Evolutionary conservation across 192 early-diverging fungal species (phyloP).

Genomic region (Entomortierella parvispora): DNA sequence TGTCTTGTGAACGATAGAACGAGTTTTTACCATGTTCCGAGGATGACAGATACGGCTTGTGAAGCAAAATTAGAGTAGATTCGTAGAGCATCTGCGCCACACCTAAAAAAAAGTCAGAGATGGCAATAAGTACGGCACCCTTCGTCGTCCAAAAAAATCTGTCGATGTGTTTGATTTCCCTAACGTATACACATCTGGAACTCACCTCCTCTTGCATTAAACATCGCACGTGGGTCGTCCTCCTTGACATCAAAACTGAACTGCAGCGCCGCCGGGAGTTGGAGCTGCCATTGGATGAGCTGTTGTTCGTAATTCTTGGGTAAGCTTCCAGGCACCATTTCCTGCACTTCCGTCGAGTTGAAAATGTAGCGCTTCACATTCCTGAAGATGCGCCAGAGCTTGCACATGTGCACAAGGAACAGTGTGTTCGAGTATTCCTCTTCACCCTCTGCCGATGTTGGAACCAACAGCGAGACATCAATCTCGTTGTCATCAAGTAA

Average conservation of each 20-base stretch:
- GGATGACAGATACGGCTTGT: constrained; percentile 31
- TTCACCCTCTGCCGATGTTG: constrained; percentile 28
- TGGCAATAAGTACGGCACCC: not conserved
- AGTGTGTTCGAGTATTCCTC: constrained; percentile 39
- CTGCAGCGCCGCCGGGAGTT: constrained; percentile 30
- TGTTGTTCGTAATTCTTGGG: constrained; percentile 46
- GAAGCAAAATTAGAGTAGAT: constrained; percentile 37
- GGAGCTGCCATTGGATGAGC: constrained; percentile 45
- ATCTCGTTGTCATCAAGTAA: constrained; percentile 38
- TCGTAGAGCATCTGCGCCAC: constrained; percentile 44
- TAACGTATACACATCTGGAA: not conserved
- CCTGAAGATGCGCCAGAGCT: constrained; percentile 40
- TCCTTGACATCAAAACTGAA: constrained; percentile 34
- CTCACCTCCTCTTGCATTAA: constrained; percentile 42
- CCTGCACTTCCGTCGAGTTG: constrained; percentile 31
- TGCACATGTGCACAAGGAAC: constrained; percentile 31
- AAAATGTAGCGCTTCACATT: constrained; percentile 48
- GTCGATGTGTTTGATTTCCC: not conserved
- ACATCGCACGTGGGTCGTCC: constrained; percentile 15
- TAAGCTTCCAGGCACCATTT: constrained; percentile 42
- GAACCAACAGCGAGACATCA: constrained; percentile 27
- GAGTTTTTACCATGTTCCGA: constrained; percentile 8
- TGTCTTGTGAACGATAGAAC: constrained; percentile 29
- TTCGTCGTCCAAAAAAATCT: not conserved
- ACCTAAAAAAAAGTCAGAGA: constrained; percentile 7